Percentiles rank a stretch among this genome's conserved stretches.
Evolutionary conservation across 306 rosid genomes (phyloP).

Genomic region (Prinsepia uniflora): DNA sequence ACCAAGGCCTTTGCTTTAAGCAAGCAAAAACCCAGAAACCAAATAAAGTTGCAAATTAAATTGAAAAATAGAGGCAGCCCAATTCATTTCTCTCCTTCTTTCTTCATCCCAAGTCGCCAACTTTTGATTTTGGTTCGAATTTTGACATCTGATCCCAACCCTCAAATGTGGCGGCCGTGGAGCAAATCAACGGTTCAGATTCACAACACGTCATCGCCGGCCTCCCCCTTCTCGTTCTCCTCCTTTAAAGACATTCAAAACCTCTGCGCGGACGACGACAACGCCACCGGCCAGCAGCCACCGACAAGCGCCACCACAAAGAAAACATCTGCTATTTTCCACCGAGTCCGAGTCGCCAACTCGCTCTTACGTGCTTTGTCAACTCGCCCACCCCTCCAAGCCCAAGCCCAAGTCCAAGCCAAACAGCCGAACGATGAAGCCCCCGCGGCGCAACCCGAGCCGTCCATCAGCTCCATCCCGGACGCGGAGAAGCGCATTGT

Average conservation of each 20-base stretch:
- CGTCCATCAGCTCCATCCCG: constrained; percentile 31
- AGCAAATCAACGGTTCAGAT: constrained; percentile 60
- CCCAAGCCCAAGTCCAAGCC: constrained; percentile 14
- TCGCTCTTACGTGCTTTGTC: constrained; percentile 45
- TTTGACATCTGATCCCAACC: constrained; percentile 19
- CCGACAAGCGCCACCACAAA: constrained; percentile 20
- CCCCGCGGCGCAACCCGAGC: constrained; percentile 21
- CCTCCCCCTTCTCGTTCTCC: constrained; percentile 68
- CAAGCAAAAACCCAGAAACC: constrained; percentile 21
- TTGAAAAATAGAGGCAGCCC: neutral
- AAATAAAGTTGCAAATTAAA: neutral
- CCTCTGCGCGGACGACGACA: constrained; percentile 57
- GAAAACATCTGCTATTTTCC: constrained; percentile 55
- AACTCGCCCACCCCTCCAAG: constrained; percentile 24
- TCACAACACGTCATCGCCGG: constrained; percentile 40
- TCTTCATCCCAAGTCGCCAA: neutral
- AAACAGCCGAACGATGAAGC: constrained; percentile 4
- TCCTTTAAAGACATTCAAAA: constrained; percentile 79
- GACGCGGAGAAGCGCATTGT: constrained; percentile 65
- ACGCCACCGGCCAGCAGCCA: constrained; percentile 14
- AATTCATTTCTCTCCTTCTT: neutral
- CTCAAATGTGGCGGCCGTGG: constrained; percentile 90
- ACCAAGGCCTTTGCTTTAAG: constrained; percentile 42
- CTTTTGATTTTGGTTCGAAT: neutral
- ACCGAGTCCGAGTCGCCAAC: constrained; percentile 75